Evolutionary conservation across 2,329 filamentous ascomycete species (phyloP).

Genomic region (Mycosphaerella sp.): DNA sequence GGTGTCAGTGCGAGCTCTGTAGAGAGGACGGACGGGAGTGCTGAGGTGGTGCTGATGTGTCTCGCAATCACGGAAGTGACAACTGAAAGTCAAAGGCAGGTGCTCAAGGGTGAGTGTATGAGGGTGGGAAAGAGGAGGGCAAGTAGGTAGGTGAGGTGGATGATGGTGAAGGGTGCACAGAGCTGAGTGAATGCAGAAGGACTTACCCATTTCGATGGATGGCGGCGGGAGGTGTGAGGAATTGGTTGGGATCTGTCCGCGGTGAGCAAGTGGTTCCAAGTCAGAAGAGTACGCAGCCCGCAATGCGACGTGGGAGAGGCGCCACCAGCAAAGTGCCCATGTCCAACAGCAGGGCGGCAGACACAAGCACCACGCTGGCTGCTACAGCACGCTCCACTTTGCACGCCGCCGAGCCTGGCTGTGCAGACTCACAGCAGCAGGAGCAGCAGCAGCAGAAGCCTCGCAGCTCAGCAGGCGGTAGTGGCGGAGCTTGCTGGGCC

Average conservation of each 20-base stretch:
- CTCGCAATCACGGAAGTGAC: background rate
- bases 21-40: background rate
- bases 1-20: slow-evolving; percentile 3
- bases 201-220: slow-evolving; percentile 15
- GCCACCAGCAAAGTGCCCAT: slow-evolving; percentile 6
- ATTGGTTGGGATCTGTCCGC: slow-evolving; percentile 10
- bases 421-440: background rate
- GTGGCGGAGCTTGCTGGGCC: background rate
- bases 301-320: slow-evolving; percentile 10
- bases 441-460: background rate
- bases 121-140: background rate
- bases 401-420: background rate
- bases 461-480: background rate
- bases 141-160: background rate
- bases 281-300: slow-evolving; percentile 8
- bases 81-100: slow-evolving; percentile 6
- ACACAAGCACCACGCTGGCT: slow-evolving; percentile 1
- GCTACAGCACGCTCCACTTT: slow-evolving; percentile 2
- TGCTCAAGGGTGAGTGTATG: background rate
- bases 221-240: slow-evolving; percentile 1
- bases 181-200: slow-evolving; percentile 2
- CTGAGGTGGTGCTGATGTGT: slow-evolving; percentile 6
- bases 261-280: slow-evolving; percentile 9
- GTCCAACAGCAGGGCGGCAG: background rate
- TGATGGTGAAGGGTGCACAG: background rate